A percentile compares a stretch with the other conserved stretches of the same genome.
These are phyloP conservation scores for Amyloporia xantha DNA, from an alignment of 768 basidiomycete species.

Conservation along the genomic window DNA sequence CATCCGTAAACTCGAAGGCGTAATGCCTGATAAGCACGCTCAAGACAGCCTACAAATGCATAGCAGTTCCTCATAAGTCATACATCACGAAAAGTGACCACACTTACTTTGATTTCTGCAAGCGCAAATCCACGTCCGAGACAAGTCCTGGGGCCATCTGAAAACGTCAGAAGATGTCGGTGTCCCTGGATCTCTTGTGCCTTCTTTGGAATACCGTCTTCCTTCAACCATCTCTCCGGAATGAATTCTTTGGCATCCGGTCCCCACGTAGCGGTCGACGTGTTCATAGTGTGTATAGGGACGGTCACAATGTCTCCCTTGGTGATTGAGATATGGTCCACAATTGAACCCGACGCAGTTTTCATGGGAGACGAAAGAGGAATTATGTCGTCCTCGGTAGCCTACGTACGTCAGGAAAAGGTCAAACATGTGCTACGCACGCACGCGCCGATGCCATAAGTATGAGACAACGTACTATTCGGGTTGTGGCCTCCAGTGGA, in stretches of 20 bases:
- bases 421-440: too few species aligned
- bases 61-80: too few species aligned
- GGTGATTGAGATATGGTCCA: slow-evolving; percentile 26
- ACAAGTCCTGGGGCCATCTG: slow-evolving; percentile 38
- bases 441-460: too few species aligned
- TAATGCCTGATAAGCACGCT: slow-evolving; percentile 36
- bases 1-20: slow-evolving; percentile 30
- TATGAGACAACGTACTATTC: slow-evolving; percentile 37
- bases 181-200: too few species aligned
- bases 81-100: not conserved
- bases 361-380: slow-evolving; percentile 27
- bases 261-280: slow-evolving; percentile 36
- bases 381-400: slow-evolving; percentile 31
- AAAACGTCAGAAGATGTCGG: slow-evolving; percentile 39
- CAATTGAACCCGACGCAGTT: slow-evolving; percentile 4
- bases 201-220: slow-evolving; percentile 21
- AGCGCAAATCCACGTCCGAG: slow-evolving; percentile 38
- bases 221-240: slow-evolving; percentile 37
- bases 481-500: slow-evolving; percentile 28
- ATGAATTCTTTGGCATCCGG: slow-evolving; percentile 35
- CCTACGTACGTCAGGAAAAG: slow-evolving; percentile 20
- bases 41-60: slow-evolving; percentile 30
- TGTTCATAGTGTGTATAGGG: slow-evolving; percentile 36
- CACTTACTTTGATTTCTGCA: slow-evolving; percentile 33
- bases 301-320: too few species aligned